A percentile compares a stretch with the other conserved stretches of the same genome.
Conservation (phyloP, 2,329 filamentous ascomycete species). For the Alternaria ethzedia region DNA sequence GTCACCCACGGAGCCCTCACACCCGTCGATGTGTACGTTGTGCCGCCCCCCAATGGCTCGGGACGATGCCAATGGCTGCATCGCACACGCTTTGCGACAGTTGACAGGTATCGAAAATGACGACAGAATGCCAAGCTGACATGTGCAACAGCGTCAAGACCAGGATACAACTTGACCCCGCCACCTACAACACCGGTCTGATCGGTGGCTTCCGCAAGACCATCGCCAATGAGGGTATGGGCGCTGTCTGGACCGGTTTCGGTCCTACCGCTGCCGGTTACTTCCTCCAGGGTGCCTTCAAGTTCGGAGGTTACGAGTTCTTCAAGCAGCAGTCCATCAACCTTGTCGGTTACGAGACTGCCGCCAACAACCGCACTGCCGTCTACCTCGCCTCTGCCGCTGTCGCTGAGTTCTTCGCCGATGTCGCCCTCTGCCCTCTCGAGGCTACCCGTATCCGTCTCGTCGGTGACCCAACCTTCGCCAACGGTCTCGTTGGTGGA, state of each 20-base stretch:
- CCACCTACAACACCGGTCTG: conserved; percentile 86
- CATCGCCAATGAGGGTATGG: conserved; percentile 77
- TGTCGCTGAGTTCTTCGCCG: conserved; percentile 69
- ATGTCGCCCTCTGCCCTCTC: conserved; percentile 86
- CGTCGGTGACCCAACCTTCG: conserved; percentile 86
- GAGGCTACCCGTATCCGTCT: conserved; percentile 94
- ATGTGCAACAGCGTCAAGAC: conserved; percentile 78
- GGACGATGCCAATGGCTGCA: conserved; percentile 36
- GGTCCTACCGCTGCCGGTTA: conserved; percentile 88
- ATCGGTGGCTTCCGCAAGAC: conserved; percentile 88
- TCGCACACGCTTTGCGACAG: conserved; percentile 17
- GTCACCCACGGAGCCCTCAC: conserved; percentile 97
- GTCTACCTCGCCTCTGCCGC: conserved; percentile 76
- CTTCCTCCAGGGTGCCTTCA: conserved; percentile 92
- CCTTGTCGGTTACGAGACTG: conserved; percentile 70
- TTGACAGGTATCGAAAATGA: conserved; percentile 14
- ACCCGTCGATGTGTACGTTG: conserved; percentile 97
- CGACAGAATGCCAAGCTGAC: conserved; percentile 34
- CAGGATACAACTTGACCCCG: conserved; percentile 89
- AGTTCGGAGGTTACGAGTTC: conserved; percentile 94
- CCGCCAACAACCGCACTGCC: conserved; percentile 77
- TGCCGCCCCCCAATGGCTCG: conserved; percentile 5
- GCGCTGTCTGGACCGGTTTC: conserved; percentile 83
- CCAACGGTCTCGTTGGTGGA: conserved; percentile 77
- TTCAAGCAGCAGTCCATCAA: conserved; percentile 94